Evolutionary conservation across 1,284 basidiomycete species (phyloP), one percentile per base, ranked within the genome.

Genomic region (Leccinum griseonigrum): DNA sequence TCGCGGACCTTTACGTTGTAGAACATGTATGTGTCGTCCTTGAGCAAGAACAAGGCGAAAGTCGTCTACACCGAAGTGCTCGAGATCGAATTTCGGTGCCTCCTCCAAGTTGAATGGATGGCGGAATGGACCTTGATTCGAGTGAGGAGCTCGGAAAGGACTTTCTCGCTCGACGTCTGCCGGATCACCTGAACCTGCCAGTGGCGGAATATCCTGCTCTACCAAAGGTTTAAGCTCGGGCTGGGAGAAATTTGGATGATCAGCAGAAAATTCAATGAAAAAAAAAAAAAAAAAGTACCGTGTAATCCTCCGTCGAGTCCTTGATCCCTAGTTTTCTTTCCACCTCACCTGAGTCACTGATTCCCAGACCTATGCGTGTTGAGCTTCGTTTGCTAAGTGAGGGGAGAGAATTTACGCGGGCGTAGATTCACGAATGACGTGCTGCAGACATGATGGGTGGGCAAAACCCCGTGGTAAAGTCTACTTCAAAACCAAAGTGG

Each of bases 261-360:
- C 5, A 64, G 43, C 53, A 28, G 26, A 56, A 31, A 32, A 14
- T 52, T 43, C 31, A 40, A 56, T 22, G 4, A 1, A 26, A 3
- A 13, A 2, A 11, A 18, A 74, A 81, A 22, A 22, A 22, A 22
- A 22, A 22, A 22, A 22, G 66, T 70, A 94, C 91, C 77, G 86
- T 84, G 73, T 92, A 98, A 78, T 98, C 96, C 60, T 97, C 94
- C 22, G 72, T 97, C 96, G 51, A 98, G 86, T 74, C 95, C 75
- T 95, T 96, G 61, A 95, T 84, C 51, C 84, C 88, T 54, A 89
- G 80, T 56, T 84, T 78, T 69, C 22, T 22, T 22, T 94, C 92
- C 11, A 94, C 91, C 70, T 97, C 95, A 22, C 22, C 22, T 22
- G 22, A 22, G 55, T 97, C 96, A 10, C 88, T 84, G 62, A 98